Conservation (phyloP, 73 alveolate species). For the Paramecium pentaurelia region DNA sequence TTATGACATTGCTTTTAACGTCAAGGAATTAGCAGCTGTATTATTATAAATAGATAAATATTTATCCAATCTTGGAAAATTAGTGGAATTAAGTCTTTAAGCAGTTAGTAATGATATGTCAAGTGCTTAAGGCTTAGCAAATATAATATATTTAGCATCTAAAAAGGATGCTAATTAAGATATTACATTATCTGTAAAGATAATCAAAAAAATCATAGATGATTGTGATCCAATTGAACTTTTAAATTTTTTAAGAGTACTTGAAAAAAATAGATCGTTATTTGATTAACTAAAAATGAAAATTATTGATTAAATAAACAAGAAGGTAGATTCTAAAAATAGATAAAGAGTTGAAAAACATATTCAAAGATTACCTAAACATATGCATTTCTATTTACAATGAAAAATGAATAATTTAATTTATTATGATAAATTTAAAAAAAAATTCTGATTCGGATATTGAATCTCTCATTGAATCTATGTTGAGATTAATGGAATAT, state of each 20-base stretch:
- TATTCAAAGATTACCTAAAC: neutral
- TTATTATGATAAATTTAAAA: slow-evolving; percentile 4
- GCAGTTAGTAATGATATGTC: slow-evolving; percentile 9
- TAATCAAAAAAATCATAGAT: neutral
- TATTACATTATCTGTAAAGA: neutral
- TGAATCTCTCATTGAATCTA: slow-evolving; percentile 40
- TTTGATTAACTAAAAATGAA: neutral
- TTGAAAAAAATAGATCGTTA: neutral
- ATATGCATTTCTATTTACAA: neutral
- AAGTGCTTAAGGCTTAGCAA: neutral
- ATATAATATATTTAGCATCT: neutral
- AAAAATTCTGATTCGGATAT: neutral
- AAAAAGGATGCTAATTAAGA: neutral
- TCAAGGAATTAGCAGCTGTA: neutral
- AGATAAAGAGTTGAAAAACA: neutral
- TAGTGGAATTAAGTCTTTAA: neutral
- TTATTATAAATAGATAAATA: neutral
- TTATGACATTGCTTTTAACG: neutral
- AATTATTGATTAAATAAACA: neutral
- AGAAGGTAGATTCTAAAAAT: neutral
- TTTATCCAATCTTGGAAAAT: neutral
- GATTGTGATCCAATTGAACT: slow-evolving; percentile 19
- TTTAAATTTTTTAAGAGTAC: neutral
- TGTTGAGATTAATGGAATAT: slow-evolving; percentile 26
- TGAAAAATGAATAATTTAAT: neutral